Base-by-base conservation (phyloP, 306 rosid genomes). In the Malus orientalis region DNA sequence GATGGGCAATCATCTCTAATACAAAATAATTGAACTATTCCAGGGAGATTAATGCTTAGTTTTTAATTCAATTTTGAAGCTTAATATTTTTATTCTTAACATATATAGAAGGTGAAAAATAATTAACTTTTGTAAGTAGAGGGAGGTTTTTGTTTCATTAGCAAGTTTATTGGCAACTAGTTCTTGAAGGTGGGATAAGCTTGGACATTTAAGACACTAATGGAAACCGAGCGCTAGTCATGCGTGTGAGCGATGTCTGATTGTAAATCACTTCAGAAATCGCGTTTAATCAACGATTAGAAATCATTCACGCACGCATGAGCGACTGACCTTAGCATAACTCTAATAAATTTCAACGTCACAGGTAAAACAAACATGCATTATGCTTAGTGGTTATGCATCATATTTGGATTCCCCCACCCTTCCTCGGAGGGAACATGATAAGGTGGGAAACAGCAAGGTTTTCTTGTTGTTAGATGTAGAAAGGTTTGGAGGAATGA, bases 281-380 rank as follows among this genome's bases (percentile, higher is more conserved):
- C 0, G 0, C 2, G 3, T 57, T 57, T n/a, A n/a, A 57, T 57
- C 5, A n/a, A 0, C 0, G 2, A 57, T 20, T 4, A 20, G 3
- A 57, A 57, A 1, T 57, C 9, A 0, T 0, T 57, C 23, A 8
- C 29, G 13, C 13, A 19, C 13, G 1, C 11, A 0, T 57, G 0
- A 0, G 5, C 5, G 14, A 19, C 2, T 22, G 11, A n/a, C 11
- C 14, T 22, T 57, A 57, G 0, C 6, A 57, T 22, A 60, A 60
- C 8, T 0, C 18, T 25, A 60, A 60, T 51, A 60, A 59, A 11
- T 25, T 62, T 33, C 16, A 4, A 12, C 49, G 7, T 65, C 14
- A 8, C 47, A 32, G 2, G 6, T 49, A 15, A 14, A 14, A 49
- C 54, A 49, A 49, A 15, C 6, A 15, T 0, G 20, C n/a, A 62